A percentile compares a stretch with the other conserved stretches of the same genome.
Conservation (phyloP, 306 rosid genomes). For the Medicago truncatula region DNA sequence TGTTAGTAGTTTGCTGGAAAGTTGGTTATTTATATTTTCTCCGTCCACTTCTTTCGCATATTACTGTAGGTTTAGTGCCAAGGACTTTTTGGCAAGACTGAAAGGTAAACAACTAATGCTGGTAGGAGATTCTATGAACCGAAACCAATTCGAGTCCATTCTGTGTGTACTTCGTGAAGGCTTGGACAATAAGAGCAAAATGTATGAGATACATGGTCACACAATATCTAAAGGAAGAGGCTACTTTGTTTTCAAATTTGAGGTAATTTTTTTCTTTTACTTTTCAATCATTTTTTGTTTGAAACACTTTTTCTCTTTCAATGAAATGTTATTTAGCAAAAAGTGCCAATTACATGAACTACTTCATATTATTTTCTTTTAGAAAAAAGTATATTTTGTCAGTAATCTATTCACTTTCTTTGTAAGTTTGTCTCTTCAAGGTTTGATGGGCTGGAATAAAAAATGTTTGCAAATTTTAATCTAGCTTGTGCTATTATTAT, state of each 20-base stretch:
- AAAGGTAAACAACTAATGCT: conserved; percentile 84
- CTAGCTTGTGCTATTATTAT: neutral
- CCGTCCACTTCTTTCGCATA: conserved; percentile 44
- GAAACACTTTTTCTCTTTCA: too few relatives aligned
- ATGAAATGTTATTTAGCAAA: too few relatives aligned
- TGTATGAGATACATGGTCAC: conserved; percentile 81
- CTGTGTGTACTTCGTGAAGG: conserved; percentile 85
- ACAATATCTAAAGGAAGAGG: conserved; percentile 94
- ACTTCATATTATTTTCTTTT: neutral
- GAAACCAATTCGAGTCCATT: conserved; percentile 94
- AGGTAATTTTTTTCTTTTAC: conserved; percentile 52
- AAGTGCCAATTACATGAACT: neutral
- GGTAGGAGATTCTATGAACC: conserved; percentile 94
- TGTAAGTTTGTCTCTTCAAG: conserved; percentile 28
- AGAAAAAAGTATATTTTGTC: neutral
- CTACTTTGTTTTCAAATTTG: conserved; percentile 77
- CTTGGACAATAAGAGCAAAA: conserved; percentile 78
- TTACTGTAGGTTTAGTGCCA: conserved; percentile 81
- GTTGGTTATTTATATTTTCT: conserved; percentile 27
- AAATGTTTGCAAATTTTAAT: conserved; percentile 5
- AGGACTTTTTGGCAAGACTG: conserved; percentile 82
- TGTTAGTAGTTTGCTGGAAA: conserved; percentile 39
- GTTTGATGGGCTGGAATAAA: conserved; percentile 25
- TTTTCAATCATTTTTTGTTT: conserved; percentile 4
- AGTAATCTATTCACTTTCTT: neutral